phyloP scores from a whole-genome alignment of 164 flowering plant genomes.

The Aristolochia fimbriata region DNA sequence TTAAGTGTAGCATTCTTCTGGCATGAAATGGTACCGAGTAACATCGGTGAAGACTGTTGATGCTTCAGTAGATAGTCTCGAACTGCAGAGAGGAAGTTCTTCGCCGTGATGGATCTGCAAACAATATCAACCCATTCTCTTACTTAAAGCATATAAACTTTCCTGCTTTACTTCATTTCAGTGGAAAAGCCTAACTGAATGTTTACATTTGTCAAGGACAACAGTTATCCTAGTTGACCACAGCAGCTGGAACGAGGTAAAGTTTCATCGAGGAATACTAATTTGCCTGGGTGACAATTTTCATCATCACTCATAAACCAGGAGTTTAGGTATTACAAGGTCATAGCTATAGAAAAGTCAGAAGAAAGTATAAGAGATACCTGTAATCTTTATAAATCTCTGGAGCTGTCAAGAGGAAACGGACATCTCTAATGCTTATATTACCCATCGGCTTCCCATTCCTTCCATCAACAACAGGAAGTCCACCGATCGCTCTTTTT shows the following conservation, averaged over 20 bases:
- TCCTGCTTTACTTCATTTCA: neutral
- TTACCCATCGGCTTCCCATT: constrained; percentile 68
- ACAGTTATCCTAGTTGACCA: neutral
- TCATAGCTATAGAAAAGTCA: neutral
- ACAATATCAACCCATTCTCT: neutral
- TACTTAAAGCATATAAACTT: neutral
- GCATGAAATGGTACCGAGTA: constrained; percentile 62
- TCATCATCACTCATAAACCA: neutral
- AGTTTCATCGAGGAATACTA: neutral
- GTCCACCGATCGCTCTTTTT: constrained; percentile 65
- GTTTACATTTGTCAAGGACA: neutral
- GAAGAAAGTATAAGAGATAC: constrained; percentile 18
- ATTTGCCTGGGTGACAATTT: too few species aligned
- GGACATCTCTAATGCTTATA: constrained; percentile 84
- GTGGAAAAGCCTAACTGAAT: neutral
- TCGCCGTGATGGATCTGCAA: constrained; percentile 71
- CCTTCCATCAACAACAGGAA: constrained; percentile 66
- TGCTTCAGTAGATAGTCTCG: constrained; percentile 43
- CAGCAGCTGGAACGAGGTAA: neutral
- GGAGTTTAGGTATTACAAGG: too few species aligned
- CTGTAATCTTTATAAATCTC: constrained; percentile 83
- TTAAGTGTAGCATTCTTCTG: constrained; percentile 42
- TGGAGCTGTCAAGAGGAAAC: constrained; percentile 79
- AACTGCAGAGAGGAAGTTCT: constrained; percentile 67
- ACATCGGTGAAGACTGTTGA: constrained; percentile 36